Evolutionary conservation across 495 filamentous ascomycete species (phyloP).

Genomic region (Pseudevernia furfuracea): DNA sequence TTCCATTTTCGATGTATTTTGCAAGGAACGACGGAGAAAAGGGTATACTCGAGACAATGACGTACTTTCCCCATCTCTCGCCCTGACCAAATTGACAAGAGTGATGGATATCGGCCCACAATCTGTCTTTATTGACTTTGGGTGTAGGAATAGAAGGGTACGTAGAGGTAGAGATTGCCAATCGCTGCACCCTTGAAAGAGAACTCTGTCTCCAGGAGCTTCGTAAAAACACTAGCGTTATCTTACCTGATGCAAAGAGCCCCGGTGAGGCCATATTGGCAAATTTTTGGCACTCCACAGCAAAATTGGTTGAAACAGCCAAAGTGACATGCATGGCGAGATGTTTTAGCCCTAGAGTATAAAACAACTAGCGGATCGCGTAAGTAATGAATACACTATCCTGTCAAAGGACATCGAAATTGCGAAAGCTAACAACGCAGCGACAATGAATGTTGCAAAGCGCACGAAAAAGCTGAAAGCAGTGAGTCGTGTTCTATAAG

Average conservation of each 20-base stretch:
- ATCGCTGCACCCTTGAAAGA: neutral
- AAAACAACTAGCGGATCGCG: constrained; percentile 4
- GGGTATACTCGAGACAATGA: constrained; percentile 6
- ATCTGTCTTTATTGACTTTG: constrained; percentile 46
- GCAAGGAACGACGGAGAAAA: constrained; percentile 21
- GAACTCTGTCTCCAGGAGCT: neutral
- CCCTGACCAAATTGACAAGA: constrained; percentile 62
- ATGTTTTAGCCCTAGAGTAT: neutral
- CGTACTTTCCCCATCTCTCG: constrained; percentile 58
- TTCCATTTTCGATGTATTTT: neutral
- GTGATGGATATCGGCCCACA: constrained; percentile 56
- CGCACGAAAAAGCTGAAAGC: constrained; percentile 71
- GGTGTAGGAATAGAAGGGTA: constrained; percentile 1
- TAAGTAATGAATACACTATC: neutral
- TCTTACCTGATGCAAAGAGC: neutral
- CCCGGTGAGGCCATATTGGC: neutral
- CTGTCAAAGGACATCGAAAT: neutral
- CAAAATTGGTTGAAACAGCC: neutral
- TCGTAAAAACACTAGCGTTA: neutral
- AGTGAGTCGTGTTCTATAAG: constrained; percentile 51
- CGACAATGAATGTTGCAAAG: constrained; percentile 69
- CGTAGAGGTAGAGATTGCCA: neutral
- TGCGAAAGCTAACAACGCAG: neutral
- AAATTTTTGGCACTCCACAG: neutral
- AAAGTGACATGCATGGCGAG: neutral